Evolutionary conservation across 2,329 filamentous ascomycete genomes (phyloP).

Genomic region (Chrysoporthe austroafricana): DNA sequence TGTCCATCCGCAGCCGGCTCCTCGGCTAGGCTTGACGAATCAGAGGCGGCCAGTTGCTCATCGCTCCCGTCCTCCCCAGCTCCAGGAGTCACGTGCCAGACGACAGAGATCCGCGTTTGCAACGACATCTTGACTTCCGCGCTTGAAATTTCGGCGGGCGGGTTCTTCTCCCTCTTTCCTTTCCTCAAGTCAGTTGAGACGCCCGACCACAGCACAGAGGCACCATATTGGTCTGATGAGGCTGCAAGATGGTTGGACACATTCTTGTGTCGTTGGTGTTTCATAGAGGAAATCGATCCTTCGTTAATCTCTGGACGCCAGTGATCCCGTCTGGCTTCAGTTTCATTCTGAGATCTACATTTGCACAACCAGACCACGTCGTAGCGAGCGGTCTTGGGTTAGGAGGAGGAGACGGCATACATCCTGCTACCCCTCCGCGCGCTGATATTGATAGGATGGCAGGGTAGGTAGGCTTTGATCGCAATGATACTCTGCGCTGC

Average conservation of each 20-base stretch:
- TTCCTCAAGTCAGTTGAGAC: slow-evolving; percentile 57
- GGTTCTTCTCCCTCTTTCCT: slow-evolving; percentile 29
- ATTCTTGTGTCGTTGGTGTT: slow-evolving; percentile 38
- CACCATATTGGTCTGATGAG: slow-evolving; percentile 32
- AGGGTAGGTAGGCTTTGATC: neutral
- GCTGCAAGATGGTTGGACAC: slow-evolving; percentile 36
- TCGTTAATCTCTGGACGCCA: slow-evolving; percentile 61
- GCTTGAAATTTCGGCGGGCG: neutral
- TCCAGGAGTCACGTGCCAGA: slow-evolving; percentile 30
- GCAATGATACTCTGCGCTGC: neutral
- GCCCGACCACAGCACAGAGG: slow-evolving; percentile 41
- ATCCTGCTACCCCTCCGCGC: neutral
- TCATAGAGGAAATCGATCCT: slow-evolving; percentile 56
- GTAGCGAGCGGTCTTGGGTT: neutral
- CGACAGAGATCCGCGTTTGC: slow-evolving; percentile 29
- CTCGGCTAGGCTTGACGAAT: slow-evolving; percentile 51
- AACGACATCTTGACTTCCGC: slow-evolving; percentile 24
- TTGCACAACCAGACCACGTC: slow-evolving; percentile 21
- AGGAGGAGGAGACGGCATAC: neutral
- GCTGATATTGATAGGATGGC: neutral
- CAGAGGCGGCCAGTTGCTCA: slow-evolving; percentile 31
- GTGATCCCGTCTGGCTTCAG: slow-evolving; percentile 53
- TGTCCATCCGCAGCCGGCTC: slow-evolving; percentile 41
- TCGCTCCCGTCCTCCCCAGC: slow-evolving; percentile 26
- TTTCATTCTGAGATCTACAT: slow-evolving; percentile 66